Conservation (phyloP, 768 basidiomycete species). For the Termitomyces sp. region DNA sequence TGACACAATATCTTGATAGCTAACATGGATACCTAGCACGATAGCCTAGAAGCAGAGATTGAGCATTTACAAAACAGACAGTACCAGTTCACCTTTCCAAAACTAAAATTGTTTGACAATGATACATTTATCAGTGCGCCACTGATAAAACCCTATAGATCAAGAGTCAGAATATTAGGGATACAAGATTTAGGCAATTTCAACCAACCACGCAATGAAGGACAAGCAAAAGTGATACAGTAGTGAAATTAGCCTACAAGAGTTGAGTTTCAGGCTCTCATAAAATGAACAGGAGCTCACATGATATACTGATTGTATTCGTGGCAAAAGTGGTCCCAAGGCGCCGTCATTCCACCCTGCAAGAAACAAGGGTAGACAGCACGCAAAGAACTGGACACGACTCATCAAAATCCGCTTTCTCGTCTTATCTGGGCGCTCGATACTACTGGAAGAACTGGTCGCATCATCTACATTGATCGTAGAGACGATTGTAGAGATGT, state of each 20-base stretch:
- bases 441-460: not conserved
- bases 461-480: not conserved
- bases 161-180: not conserved
- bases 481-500: not conserved
- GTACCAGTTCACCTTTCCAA: constrained; percentile 21
- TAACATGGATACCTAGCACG: constrained; percentile 14
- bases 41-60: constrained; percentile 14
- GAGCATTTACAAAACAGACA: not conserved
- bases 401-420: constrained; percentile 17
- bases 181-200: not conserved
- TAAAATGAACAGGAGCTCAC: not conserved
- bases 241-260: constrained; percentile 25
- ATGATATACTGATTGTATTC: constrained; percentile 4
- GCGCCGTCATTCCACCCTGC: constrained; percentile 11
- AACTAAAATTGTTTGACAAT: constrained; percentile 21
- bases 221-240: constrained; percentile 38
- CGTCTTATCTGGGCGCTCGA: constrained; percentile 8
- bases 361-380: constrained; percentile 54
- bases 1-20: not conserved
- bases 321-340: constrained; percentile 7
- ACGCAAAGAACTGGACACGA: constrained; percentile 43
- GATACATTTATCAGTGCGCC: constrained; percentile 26
- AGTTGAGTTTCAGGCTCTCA: constrained; percentile 1
- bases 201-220: constrained; percentile 25
- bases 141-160: constrained; percentile 21